Base-by-base conservation (phyloP, 169 alveolate genomes). In the Theileria orientalis region DNA sequence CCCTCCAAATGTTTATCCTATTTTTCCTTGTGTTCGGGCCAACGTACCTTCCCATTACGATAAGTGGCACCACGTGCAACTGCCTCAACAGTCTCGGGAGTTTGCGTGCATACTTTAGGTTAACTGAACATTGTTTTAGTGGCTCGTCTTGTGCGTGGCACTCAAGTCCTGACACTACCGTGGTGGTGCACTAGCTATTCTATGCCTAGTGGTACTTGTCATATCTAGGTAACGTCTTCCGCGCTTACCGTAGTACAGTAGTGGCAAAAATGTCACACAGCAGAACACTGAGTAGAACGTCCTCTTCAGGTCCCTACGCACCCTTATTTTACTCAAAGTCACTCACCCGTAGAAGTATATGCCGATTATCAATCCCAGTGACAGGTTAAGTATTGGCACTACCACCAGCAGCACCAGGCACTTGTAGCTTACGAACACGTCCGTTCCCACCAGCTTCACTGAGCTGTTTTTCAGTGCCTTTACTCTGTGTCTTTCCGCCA, bases 391-490 rank as follows among this genome's bases (percentile, higher is more conserved):
- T n/a, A 90, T 71, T 23, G 97, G 97, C 27, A 93, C 83, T 23
- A 93, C 57, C 19, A 91, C 97, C 62, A 93, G 69, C 40, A 92
- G 87, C 21, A 93, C 97, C 69, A 93, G 77, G n/a, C 92, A 85
- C 84, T 93, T 93, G 84, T 92, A 93, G 54, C 96, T 92, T 19
- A 94, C 95, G 46, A 92, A 92, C 41, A 93, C 97, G 67, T 92
- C 96, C n/a, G 92, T 77, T 7, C 94, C 97, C 59, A 85, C 92
- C 41, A 93, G 78, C 69, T 93, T 93, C 42, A 93, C 96, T 21
- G 84, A 73, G 56, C 95, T 90, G 73, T 80, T 86, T 51, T 86
- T 87, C 16, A 93, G 67, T 9, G 94, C 94, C 74, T 85, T 83
- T 79, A 82, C 80, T 63, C 97, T 84, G 71, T 93, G 97, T 33